These are phyloP conservation scores for Trichoderma breve DNA, from an alignment of 2,329 filamentous ascomycete genomes.

Conservation along the genomic window DNA sequence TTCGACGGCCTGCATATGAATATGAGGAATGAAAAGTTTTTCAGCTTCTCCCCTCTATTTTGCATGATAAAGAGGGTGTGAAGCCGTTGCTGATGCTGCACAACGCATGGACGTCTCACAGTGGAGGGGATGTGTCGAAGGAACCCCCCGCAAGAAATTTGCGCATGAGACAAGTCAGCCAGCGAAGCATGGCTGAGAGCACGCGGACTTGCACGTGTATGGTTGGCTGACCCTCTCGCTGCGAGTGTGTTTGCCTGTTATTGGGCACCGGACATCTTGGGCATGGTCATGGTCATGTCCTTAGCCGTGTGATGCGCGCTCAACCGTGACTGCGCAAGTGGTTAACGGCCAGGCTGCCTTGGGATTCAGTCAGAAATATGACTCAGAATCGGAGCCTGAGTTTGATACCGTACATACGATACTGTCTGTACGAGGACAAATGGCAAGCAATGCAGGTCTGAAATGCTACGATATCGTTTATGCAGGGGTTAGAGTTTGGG, in stretches of 20 bases:
- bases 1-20: not conserved
- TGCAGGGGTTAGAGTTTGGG: not conserved
- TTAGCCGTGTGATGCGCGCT: not conserved
- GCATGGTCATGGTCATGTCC: not conserved
- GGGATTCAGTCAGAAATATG: not conserved
- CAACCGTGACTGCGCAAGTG: not conserved
- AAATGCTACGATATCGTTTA: not conserved
- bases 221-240: conserved; percentile 10
- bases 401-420: not conserved
- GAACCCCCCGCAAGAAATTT: not conserved
- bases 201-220: conserved; percentile 11
- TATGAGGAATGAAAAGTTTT: not conserved
- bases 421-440: not conserved
- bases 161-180: conserved; percentile 12
- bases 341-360: not conserved
- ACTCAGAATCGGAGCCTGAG: not conserved
- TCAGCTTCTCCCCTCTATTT: not conserved
- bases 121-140: not conserved
- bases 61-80: conserved; percentile 12
- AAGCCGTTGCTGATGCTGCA: not conserved
- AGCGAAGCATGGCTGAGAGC: conserved; percentile 11
- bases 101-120: conserved; percentile 2
- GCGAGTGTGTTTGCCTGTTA: not conserved
- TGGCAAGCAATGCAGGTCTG: not conserved
- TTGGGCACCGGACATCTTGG: conserved; percentile 1